Base-by-base conservation (phyloP, 768 basidiomycete species). In the Xerocomellus dryophilus region DNA sequence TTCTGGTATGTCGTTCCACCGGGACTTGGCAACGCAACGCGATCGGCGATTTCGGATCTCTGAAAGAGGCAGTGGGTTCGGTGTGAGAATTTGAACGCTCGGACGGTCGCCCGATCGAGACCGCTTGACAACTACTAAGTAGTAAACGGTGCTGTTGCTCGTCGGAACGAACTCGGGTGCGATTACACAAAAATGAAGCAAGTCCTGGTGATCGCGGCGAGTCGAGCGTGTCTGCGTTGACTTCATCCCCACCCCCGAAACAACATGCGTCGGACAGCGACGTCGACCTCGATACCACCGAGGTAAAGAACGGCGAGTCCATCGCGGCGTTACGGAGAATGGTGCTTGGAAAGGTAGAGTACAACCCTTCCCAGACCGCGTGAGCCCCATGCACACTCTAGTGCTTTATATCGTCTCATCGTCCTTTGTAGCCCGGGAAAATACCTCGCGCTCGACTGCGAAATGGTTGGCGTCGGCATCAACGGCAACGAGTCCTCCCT, bases 381-480 rank as follows among this genome's bases (percentile, higher is more conserved):
- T 84, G 66, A 68, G 82, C 67, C 7, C n/a, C 34, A 11, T 43
- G 11, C n/a, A 14, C 12, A 8, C 31, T 32, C 29, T 35, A n/a
- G 4, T n/a, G 25, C 1, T 39, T 50, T 3, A n/a, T 41, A 21
- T 32, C 32, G 4, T 61, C 59, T 51, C 49, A 55, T 47, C 21
- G 44, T 44, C 18, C 50, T 43, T 49, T 20, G n/a, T 50, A 84
- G 85, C 43, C 81, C 83, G 5, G 88, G 88, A 44, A 86, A 81
- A 64, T 88, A 88, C 58, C 73, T 97, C 40, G 84, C 93, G 0
- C 74, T 99, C 27, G 96, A 99, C 71, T 98, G 96, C 63, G 96
- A 60, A 47, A 61, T 61, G 59, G 59, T 61, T 5, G 59, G 59
- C 0, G 53, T 56, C 5, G 59, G 59, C 32, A 56, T 56, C 20